These are phyloP conservation scores for Talaromyces wortmannii DNA, from an alignment of 495 filamentous ascomycete genomes.

Conservation along the genomic window DNA sequence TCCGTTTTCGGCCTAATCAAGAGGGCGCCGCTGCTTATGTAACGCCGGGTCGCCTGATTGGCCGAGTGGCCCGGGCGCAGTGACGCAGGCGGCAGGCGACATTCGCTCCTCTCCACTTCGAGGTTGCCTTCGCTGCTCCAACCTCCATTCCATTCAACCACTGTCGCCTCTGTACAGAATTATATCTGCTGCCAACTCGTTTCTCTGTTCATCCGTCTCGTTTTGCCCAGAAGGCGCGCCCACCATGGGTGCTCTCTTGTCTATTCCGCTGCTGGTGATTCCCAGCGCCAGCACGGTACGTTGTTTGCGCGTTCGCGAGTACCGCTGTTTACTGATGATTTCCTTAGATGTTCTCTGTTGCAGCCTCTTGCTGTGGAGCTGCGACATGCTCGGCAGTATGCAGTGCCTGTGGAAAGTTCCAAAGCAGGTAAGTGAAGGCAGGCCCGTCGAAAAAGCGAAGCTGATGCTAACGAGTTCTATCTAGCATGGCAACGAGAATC, in stretches of 20 bases:
- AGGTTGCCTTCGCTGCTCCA: not conserved
- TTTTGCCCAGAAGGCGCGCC: not conserved
- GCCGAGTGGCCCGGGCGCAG: not conserved
- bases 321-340: conserved; percentile 12
- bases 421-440: conserved; percentile 65
- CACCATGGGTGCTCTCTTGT: conserved; percentile 85
- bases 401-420: conserved; percentile 91
- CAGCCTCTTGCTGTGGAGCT: conserved; percentile 85
- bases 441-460: not conserved
- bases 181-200: too few species aligned
- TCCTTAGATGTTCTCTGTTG: conserved; percentile 64
- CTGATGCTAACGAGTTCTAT: conserved; percentile 10
- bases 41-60: not conserved
- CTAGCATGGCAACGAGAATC: conserved; percentile 91
- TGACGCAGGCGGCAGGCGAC: not conserved
- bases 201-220: too few species aligned
- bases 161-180: too few species aligned
- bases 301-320: conserved; percentile 7
- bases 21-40: too few species aligned
- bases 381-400: conserved; percentile 93
- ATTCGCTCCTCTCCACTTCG: not conserved
- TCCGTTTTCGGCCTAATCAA: not conserved
- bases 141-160: too few species aligned
- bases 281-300: conserved; percentile 82
- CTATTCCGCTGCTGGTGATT: conserved; percentile 79